Evolutionary conservation across 257 asterid genomes (phyloP), one percentile per base, ranked within the genome.

Genomic region (Nicotiana sylvestris): DNA sequence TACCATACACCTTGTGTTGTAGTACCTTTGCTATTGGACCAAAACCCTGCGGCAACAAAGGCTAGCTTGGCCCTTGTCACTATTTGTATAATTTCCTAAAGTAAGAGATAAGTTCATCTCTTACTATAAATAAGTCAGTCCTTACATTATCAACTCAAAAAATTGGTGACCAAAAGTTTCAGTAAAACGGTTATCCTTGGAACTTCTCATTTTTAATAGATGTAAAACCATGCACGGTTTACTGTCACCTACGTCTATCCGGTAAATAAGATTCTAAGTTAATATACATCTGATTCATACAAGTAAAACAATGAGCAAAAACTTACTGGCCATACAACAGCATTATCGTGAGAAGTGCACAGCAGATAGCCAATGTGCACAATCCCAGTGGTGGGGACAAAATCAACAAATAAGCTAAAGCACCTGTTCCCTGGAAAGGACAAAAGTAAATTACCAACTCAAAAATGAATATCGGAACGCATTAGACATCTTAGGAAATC

Each of bases 311-410:
- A 27, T 43, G 30, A 65, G 65, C 12, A 67, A 81, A 86, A 87
- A 74, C 98, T 89, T 94, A 96, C 99, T 77, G 89, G 84, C 99
- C 97, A 82, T 96, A 96, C 80, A 93, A 81, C 88, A 96, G 90
- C 98, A 96, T 93, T 82, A 93, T 88, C 78, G 93, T 80, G 67
- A 90, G 88, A 84, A 96, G 89, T 84, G 94, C 82, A 87, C 85
- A 87, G 89, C 98, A 96, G 85, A 93, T 96, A 30, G 66, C 92
- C 79, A 94, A 84, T 64, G 97, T 96, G 87, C 91, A 93, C 60
- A 94, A 88, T 72, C 98, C 99, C 83, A 96, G 97, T 69, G 97
- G 99, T 91, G 89, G 89, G 55, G 99, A 96, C 90, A 96, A 91
- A 86, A 91, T 12, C 90, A 96, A 81, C 86, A 96, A 88, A 92